Percentiles rank a stretch among this genome's conserved stretches.
phyloP scores from a whole-genome alignment of 2,329 filamentous ascomycete species.

The Nigrospora osmanthi region DNA sequence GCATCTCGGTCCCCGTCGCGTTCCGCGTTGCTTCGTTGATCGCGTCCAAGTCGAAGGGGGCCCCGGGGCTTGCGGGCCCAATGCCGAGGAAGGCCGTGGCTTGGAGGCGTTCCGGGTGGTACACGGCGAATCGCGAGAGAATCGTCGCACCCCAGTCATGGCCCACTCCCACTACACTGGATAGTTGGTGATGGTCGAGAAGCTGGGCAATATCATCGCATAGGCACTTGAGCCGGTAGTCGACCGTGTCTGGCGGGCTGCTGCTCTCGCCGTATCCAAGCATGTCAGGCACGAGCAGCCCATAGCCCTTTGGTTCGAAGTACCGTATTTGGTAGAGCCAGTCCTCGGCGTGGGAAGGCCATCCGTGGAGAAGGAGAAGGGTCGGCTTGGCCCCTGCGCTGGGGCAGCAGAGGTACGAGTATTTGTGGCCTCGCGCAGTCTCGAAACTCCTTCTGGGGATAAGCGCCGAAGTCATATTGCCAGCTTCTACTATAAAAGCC shows the following conservation, averaged over 20 bases:
- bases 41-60: constrained; percentile 12
- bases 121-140: constrained; percentile 26
- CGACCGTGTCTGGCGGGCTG: constrained; percentile 20
- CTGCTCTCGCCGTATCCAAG: constrained; percentile 22
- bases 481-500: too few relatives aligned
- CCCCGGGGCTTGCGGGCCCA: constrained; percentile 22
- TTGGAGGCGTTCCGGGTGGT: constrained; percentile 24
- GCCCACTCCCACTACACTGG: constrained; percentile 25
- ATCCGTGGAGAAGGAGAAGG: constrained; percentile 4
- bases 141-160: constrained; percentile 33
- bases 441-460: too few relatives aligned
- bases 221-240: constrained; percentile 22
- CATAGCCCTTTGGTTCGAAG: constrained; percentile 17
- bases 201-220: constrained; percentile 23
- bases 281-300: constrained; percentile 22
- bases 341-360: constrained; percentile 5
- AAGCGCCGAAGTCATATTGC: too few relatives aligned
- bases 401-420: constrained; percentile 1
- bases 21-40: constrained; percentile 1
- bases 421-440: constrained; percentile 17
- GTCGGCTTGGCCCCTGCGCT: neutral
- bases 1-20: constrained; percentile 1
- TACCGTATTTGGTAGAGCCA: constrained; percentile 13
- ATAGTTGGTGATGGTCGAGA: constrained; percentile 17
- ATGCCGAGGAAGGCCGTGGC: constrained; percentile 28